Base-by-base conservation (phyloP, 2,329 filamentous ascomycete species). In the Aspergillus sp. region DNA sequence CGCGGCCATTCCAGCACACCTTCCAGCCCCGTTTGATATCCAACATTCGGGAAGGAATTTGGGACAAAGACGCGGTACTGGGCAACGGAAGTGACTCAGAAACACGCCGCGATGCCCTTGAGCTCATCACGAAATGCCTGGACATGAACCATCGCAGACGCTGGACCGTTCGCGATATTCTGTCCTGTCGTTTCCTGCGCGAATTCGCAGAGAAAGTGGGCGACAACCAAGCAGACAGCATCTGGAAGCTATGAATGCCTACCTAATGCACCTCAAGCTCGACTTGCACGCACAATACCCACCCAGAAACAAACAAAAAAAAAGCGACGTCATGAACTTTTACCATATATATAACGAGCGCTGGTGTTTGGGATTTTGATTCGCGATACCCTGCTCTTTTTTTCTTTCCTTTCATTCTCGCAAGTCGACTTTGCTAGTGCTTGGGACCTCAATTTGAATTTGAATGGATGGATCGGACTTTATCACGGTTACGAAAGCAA, bases 1-100 rank as follows among this genome's bases (percentile, higher is more conserved):
- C 80, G 5, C 77, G 87, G 6, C 86, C 86, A 0, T 89, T 89
- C 72, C 80, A 84, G 49, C 83, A 87, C 63, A 70, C 79, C 0
- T 83, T 89, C 61, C 77, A 83, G 46, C 81, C 84, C 47, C 83
- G 82, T 56, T 79, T 87, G 4, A 80, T 82, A 55, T 79, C 81
- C 59, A 82, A 84, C 63, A 89, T 89, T 57, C 70, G 83, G 31
- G 78, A 77, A 15, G 86, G 85, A 6, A 80, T 82, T 17, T 89
- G 85, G 84, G 78, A 87, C 56, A 72, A 75, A 11, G 71, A 80
- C 14, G 73, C 78, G 12, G 73, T 87, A 23, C 71, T 81, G 24
- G 73, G 75, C 4, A 75, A 75, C n/a, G 74, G 76, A 1, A 67
- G 63, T 4, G 73, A 71, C 12, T 68, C 75, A 14, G 63, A 63